Base-by-base conservation (phyloP, 805 yeast species). In the Wickerhamomyces chaumierensis region DNA sequence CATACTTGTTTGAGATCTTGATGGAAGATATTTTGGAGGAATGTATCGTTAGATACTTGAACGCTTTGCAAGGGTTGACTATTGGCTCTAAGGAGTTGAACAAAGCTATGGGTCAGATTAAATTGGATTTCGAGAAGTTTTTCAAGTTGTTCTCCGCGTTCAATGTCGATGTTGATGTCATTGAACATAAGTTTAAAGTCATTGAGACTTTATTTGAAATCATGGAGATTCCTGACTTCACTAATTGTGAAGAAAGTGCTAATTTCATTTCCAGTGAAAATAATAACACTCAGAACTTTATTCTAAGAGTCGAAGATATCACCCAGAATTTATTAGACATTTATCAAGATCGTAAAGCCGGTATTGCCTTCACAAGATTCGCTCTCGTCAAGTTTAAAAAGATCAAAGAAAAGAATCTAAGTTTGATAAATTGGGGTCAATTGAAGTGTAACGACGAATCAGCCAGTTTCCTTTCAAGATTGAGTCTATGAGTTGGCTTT, bases 201-300 rank as follows among this genome's bases (percentile, higher is more conserved):
- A 66, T 82, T 56, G 88, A 81, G 48, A 67, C 68, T 40, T 62
- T 82, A 40, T 65, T 78, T 54, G 81, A 77, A 34, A 57, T 78
- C 36, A 60, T 77, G 33, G 68, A 62, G 6, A 57, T 71, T 32
- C 54, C 70, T 48, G 58, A 62, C 3, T 59, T 63, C n/a, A n/a
- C n/a, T n/a, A n/a, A n/a, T n/a, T n/a, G n/a, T n/a, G n/a, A n/a
- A n/a, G n/a, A n/a, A n/a, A n/a, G n/a, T n/a, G n/a, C n/a, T n/a
- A n/a, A n/a, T n/a, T n/a, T n/a, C n/a, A n/a, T n/a, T n/a, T n/a
- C n/a, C 8, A 68, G 64, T n/a, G 72, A 68, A 25, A 4, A 5
- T 8, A 31, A 31, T 15, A 16, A 25, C n/a, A 13, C 18, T 5
- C 11, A 31, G 14, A 14, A 31, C 6, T 31, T 31, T 15, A 31